These are phyloP conservation scores for Phytophthora vignae DNA, from an alignment of 352 stramenopile genomes.

Conservation along the genomic window DNA sequence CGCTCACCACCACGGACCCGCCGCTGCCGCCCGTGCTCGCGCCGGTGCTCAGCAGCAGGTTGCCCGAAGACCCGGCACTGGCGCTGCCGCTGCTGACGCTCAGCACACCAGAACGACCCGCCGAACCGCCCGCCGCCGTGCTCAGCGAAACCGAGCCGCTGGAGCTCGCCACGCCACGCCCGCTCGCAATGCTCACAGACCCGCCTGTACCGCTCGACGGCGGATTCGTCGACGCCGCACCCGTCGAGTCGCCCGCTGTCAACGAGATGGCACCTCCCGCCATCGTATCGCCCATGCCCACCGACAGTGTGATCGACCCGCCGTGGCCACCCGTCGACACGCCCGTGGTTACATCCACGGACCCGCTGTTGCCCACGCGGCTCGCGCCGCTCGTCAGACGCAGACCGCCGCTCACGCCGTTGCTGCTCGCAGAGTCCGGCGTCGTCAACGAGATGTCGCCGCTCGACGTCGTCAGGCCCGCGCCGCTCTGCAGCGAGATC, in stretches of 20 bases:
- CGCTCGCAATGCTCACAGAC: slow-evolving; percentile 23
- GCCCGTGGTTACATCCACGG: not conserved
- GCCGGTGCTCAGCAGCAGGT: slow-evolving; percentile 11
- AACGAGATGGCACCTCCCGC: slow-evolving; percentile 19
- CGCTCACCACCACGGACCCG: slow-evolving; percentile 17
- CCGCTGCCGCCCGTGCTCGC: slow-evolving; percentile 9
- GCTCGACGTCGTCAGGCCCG: slow-evolving; percentile 27
- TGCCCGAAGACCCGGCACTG: slow-evolving; percentile 12
- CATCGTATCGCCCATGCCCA: slow-evolving; percentile 5
- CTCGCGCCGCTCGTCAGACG: slow-evolving; percentile 16
- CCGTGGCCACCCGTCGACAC: slow-evolving; percentile 6
- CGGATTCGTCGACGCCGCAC: no score
- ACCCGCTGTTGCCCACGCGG: slow-evolving; percentile 31
- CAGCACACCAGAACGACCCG: slow-evolving; percentile 9
- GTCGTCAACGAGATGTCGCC: slow-evolving; percentile 34
- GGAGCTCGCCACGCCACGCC: slow-evolving; percentile 21
- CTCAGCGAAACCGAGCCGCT: slow-evolving; percentile 27
- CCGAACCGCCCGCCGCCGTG: slow-evolving; percentile 6
- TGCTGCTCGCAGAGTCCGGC: not conserved
- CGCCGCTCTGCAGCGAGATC: slow-evolving; percentile 38
- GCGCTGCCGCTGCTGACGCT: slow-evolving; percentile 15
- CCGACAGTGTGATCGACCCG: slow-evolving; percentile 13
- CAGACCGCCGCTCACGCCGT: slow-evolving; percentile 9
- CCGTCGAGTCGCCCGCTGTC: slow-evolving; percentile 16
- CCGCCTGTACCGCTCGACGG: slow-evolving; percentile 11